A percentile compares a stretch with the other conserved stretches of the same genome.
Evolutionary conservation across 2,329 filamentous ascomycete genomes (phyloP).

Genomic region (Hypoxylon sp.): DNA sequence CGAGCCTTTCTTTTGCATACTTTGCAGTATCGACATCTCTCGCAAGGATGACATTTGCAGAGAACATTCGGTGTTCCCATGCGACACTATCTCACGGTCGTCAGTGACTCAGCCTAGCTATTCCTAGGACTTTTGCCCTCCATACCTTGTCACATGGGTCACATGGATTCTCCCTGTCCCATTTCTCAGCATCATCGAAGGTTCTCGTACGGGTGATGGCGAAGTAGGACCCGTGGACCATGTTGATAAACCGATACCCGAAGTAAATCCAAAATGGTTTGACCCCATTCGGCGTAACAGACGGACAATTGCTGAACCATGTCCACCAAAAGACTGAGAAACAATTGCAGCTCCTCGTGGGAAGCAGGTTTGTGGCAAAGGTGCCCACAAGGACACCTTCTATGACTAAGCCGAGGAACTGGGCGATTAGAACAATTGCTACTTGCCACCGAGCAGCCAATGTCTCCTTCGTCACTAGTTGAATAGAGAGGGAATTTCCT

Average conservation of each 20-base stretch:
- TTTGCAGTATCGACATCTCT: slow-evolving; percentile 12
- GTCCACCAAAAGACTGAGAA: slow-evolving; percentile 41
- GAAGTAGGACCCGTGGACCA: slow-evolving; percentile 29
- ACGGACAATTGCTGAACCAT: slow-evolving; percentile 34
- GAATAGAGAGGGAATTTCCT: slow-evolving; percentile 34
- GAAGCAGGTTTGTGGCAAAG: slow-evolving; percentile 20
- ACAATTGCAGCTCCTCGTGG: slow-evolving; percentile 17
- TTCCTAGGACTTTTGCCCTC: too few species aligned
- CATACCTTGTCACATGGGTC: slow-evolving; percentile 22
- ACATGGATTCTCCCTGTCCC: slow-evolving; percentile 34
- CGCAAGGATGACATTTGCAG: slow-evolving; percentile 28
- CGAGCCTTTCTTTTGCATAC: slow-evolving; percentile 23
- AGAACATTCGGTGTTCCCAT: neutral
- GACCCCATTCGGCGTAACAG: slow-evolving; percentile 16
- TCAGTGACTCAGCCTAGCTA: neutral
- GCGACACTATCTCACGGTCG: slow-evolving; percentile 4
- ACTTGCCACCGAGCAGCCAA: slow-evolving; percentile 36
- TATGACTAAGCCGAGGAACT: slow-evolving; percentile 33
- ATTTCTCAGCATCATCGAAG: slow-evolving; percentile 29
- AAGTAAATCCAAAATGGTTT: slow-evolving; percentile 38
- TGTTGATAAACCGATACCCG: slow-evolving; percentile 31
- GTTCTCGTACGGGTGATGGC: slow-evolving; percentile 27
- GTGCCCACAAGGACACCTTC: slow-evolving; percentile 32
- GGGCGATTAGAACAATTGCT: slow-evolving; percentile 22
- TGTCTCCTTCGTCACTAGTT: slow-evolving; percentile 35